Percentiles rank a stretch among this genome's conserved stretches.
Conservation (phyloP, 805 yeast species). For the Spathaspora sp. region DNA sequence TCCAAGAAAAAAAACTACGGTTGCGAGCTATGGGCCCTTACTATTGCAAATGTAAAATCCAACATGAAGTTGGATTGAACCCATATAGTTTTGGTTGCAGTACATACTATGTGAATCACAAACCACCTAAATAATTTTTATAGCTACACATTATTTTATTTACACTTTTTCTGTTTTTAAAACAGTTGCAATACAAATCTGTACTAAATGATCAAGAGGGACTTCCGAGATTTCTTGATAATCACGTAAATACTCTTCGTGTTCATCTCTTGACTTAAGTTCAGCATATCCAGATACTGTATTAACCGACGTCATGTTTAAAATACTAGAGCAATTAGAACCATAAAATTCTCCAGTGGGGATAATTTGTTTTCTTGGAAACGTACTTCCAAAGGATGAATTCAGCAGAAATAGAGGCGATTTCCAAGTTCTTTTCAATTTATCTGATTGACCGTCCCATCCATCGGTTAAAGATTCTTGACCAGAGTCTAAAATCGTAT, state of each 20-base stretch:
- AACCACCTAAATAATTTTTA: background rate
- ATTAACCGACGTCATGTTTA: slow-evolving; percentile 1
- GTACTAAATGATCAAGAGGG: slow-evolving; percentile 3
- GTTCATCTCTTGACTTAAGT: slow-evolving; percentile 1
- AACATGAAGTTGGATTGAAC: too few relatives aligned
- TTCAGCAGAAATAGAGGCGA: slow-evolving; percentile 1
- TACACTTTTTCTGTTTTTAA: slow-evolving; percentile 5
- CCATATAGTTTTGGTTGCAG: background rate
- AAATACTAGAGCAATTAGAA: background rate
- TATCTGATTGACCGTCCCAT: slow-evolving; percentile 7
- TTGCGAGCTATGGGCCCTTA: too few relatives aligned
- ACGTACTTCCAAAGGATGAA: background rate
- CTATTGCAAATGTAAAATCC: too few relatives aligned
- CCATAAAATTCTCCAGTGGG: slow-evolving; percentile 9
- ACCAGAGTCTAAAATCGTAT: background rate
- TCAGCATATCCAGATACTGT: slow-evolving; percentile 5
- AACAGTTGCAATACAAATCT: slow-evolving; percentile 6
- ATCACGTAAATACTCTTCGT: background rate
- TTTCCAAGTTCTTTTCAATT: slow-evolving; percentile 1
- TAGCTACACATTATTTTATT: background rate
- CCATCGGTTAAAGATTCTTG: slow-evolving; percentile 5
- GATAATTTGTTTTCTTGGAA: background rate
- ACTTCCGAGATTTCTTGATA: slow-evolving; percentile 6
- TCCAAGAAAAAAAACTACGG: too few relatives aligned
- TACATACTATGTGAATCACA: background rate